Conservation (phyloP, 1,284 basidiomycete genomes). For the Sphagnurus paluster region DNA sequence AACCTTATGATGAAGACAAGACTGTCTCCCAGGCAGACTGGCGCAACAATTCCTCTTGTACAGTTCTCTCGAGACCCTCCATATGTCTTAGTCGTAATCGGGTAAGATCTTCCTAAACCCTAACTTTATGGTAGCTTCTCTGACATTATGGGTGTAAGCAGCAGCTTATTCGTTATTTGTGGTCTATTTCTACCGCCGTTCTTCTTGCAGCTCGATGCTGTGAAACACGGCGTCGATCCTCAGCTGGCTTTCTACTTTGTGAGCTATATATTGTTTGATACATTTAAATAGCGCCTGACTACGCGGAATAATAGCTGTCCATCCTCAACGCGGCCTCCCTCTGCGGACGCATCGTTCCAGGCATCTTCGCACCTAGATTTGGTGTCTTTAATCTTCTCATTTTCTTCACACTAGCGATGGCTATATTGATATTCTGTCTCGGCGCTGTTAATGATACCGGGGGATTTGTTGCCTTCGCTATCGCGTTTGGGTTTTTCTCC, state of each 20-base stretch:
- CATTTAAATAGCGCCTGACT: background rate
- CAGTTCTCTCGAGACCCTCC: conserved; percentile 34
- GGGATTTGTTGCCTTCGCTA: conserved; percentile 43
- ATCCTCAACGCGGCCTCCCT: conserved; percentile 19
- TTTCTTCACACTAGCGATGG: conserved; percentile 42
- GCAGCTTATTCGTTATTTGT: conserved; percentile 31
- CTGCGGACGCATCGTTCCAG: conserved; percentile 15
- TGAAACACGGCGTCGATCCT: conserved; percentile 23
- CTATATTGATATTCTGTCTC: conserved; percentile 14
- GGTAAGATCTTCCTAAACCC: background rate
- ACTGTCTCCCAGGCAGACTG: conserved; percentile 32
- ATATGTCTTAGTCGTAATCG: conserved; percentile 29
- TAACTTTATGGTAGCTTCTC: conserved; percentile 13
- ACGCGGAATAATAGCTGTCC: conserved; percentile 15
- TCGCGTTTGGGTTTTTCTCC: conserved; percentile 51
- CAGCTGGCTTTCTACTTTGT: conserved; percentile 32
- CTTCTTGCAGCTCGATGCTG: conserved; percentile 40
- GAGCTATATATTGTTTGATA: background rate
- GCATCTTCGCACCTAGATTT: conserved; percentile 7
- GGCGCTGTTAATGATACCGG: conserved; percentile 9
- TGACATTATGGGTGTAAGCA: conserved; percentile 9
- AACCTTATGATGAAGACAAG: conserved; percentile 42
- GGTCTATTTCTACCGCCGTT: conserved; percentile 46
- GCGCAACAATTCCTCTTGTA: conserved; percentile 3
- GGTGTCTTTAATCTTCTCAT: conserved; percentile 29